phyloP scores from a whole-genome alignment of 345 rosid genomes.

The Streptanthus diversifolius region DNA sequence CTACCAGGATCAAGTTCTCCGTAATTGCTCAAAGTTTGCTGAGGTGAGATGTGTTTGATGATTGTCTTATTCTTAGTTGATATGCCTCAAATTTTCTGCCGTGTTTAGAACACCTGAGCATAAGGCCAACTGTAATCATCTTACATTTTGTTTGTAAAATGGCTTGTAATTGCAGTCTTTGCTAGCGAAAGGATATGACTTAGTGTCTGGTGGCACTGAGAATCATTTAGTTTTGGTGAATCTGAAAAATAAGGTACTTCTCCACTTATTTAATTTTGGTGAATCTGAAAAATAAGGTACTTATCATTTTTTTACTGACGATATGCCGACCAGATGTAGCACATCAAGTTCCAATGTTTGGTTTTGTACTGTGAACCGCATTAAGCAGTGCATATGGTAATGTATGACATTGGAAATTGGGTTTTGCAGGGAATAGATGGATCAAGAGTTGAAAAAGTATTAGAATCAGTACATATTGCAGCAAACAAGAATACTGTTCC shows the following conservation, averaged over 20 bases:
- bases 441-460: constrained; percentile 89
- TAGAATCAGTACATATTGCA: constrained; percentile 87
- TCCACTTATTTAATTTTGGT: constrained; percentile 89
- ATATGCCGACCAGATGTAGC: neutral
- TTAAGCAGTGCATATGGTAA: neutral
- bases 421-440: constrained; percentile 80
- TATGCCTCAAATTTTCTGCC: neutral
- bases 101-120: neutral
- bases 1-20: constrained; percentile 87
- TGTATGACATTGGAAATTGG: neutral
- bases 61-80: neutral
- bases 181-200: constrained; percentile 68
- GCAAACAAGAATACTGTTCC: constrained; percentile 97
- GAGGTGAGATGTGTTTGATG: constrained; percentile 43
- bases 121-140: neutral
- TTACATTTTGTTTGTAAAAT: neutral
- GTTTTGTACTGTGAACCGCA: neutral
- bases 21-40: constrained; percentile 70
- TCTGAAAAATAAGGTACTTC: constrained; percentile 67
- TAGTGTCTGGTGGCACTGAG: constrained; percentile 96
- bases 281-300: constrained; percentile 78
- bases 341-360: neutral
- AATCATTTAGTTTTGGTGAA: constrained; percentile 93
- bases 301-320: neutral
- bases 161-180: constrained; percentile 54